A percentile compares a stretch with the other conserved stretches of the same genome.
phyloP scores from a whole-genome alignment of 257 asterid species.

The Orobanche coerulescens region DNA sequence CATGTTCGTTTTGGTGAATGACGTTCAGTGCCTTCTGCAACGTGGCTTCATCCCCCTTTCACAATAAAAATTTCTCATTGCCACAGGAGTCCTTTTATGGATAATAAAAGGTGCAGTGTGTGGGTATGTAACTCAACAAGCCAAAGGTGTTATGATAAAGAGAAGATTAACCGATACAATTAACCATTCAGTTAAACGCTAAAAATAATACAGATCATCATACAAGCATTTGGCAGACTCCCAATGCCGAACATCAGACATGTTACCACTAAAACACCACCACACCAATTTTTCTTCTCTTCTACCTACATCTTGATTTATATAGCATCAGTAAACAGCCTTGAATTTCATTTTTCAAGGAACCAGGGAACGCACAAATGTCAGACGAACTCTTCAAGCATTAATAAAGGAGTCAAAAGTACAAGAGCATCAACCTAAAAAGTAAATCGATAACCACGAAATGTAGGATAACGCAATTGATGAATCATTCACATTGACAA shows the following conservation, averaged over 20 bases:
- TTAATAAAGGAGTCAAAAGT: background rate
- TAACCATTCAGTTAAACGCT: background rate
- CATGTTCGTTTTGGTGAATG: constrained; percentile 56
- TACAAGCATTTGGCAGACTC: background rate
- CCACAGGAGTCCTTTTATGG: constrained; percentile 13
- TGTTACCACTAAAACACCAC: background rate
- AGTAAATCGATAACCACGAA: background rate
- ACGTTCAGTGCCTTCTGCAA: constrained; percentile 68
- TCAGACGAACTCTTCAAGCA: background rate
- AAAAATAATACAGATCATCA: background rate
- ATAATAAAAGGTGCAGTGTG: background rate
- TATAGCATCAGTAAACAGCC: background rate
- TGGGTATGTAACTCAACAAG: background rate
- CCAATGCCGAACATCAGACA: background rate
- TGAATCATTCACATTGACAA: background rate
- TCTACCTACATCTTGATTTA: background rate
- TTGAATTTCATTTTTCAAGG: background rate
- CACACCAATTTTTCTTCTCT: background rate
- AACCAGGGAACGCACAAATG: background rate
- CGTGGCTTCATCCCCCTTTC: constrained; percentile 75
- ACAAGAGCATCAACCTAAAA: background rate
- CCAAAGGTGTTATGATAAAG: background rate
- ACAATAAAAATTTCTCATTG: constrained; percentile 23
- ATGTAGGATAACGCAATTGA: background rate
- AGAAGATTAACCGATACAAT: background rate